Evolutionary conservation across 768 basidiomycete genomes (phyloP), one percentile per base, ranked within the genome.

Genomic region (Lactarius akahatsu): DNA sequence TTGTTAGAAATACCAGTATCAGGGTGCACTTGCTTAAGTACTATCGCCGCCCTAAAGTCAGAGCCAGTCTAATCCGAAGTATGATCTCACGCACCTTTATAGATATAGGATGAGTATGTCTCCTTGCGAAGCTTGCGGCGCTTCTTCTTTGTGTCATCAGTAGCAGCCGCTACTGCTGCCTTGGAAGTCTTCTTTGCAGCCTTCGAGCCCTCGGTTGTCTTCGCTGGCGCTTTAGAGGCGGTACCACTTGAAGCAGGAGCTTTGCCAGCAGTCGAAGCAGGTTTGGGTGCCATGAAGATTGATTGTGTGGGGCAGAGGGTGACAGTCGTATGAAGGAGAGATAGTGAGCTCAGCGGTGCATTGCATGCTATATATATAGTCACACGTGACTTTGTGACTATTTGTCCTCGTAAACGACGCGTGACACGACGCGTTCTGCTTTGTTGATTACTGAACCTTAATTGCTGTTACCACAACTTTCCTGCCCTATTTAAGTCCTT

Each of bases 1-100:
- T 96, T 96, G 86, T 94, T 96, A 45, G 94, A 96, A 85, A 97
- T 96, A 89, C 96, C 96, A 61, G 95, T 96, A 73, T 96, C 95
- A 61, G 96, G 96, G 81, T 96, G 96, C 70, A 97, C 94, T 81
- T 97, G 96, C 81, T 92, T 97, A 73, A 97, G 85, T 71, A 97
- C 95, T 93, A 65, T 7, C 59, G 30, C 52, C 34, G 41, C 40
- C 11, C 47, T 59, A 18, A 52, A 23, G 45, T 38, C 36, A 47
- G 74, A 18, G 68, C 66, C 26, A 41, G 58, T 16, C 1, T 55
- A 47, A 68, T 38, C 30, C 1, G 52, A 36, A 32, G 20, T 28
- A 32, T 41, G 28, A 32, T 55, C 2, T 77, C 80, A 61, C 69
- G 13, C 8, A 91, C 91, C 91, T 80, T 94, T 94, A 84, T 93